Percentiles rank a stretch among this genome's conserved stretches.
These are phyloP conservation scores for Coemansia sp. DNA, from an alignment of 192 early-diverging fungal species.

Conservation along the genomic window DNA sequence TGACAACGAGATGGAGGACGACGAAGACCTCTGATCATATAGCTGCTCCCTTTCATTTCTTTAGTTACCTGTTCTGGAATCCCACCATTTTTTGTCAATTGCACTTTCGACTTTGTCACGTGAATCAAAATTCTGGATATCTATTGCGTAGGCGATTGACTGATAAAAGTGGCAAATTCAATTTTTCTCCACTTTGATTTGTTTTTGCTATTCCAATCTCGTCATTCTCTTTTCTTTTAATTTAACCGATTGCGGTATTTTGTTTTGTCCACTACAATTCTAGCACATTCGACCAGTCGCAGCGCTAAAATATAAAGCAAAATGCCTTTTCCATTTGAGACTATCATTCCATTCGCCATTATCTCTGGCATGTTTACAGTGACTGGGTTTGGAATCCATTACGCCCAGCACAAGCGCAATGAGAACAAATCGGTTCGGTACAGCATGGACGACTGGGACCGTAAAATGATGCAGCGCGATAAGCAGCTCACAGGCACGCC, in stretches of 20 bases:
- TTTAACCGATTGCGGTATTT: not conserved
- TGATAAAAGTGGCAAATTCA: no score
- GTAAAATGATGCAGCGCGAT: conserved; percentile 79
- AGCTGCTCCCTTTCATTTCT: not conserved
- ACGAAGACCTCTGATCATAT: conserved; percentile 16
- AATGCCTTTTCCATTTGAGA: conserved; percentile 81
- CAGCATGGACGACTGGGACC: conserved; percentile 72
- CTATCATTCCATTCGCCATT: conserved; percentile 71
- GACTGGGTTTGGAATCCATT: conserved; percentile 61
- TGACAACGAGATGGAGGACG: conserved; percentile 45
- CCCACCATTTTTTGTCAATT: not conserved
- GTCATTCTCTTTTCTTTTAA: no score
- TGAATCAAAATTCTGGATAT: no score
- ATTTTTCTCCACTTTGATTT: no score
- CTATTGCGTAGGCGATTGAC: no score
- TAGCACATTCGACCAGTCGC: not conserved
- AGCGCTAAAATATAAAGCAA: conserved; percentile 2
- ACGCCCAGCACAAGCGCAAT: conserved; percentile 60
- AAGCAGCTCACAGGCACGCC: conserved; percentile 67
- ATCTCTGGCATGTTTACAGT: conserved; percentile 67
- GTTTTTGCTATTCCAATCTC: no score
- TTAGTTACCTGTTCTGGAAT: not conserved
- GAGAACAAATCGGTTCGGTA: conserved; percentile 68
- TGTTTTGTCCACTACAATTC: not conserved
- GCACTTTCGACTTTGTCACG: no score